Percentiles rank a stretch among this genome's conserved stretches.
These are phyloP conservation scores for Anacardium occidentale DNA, from an alignment of 345 rosid species.

Conservation along the genomic window DNA sequence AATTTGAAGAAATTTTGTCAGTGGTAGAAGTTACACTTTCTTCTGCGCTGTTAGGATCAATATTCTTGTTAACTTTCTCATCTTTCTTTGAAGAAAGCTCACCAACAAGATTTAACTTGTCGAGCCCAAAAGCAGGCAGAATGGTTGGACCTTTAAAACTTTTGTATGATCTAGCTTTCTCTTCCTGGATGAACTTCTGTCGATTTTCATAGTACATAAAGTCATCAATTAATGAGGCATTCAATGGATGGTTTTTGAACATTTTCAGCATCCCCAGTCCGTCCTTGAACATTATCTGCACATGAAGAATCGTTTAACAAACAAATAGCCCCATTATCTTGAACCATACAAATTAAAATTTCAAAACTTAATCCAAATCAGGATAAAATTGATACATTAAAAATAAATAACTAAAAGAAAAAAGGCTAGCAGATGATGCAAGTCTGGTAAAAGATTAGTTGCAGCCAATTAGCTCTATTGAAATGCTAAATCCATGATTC, in stretches of 20 bases:
- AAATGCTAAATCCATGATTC: not conserved
- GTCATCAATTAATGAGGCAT: slow-evolving; percentile 80
- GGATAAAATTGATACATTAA: too few relatives aligned
- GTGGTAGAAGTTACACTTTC: slow-evolving; percentile 18
- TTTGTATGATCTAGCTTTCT: slow-evolving; percentile 52
- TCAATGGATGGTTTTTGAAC: slow-evolving; percentile 54
- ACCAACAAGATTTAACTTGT: slow-evolving; percentile 24
- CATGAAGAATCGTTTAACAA: not conserved
- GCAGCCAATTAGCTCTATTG: not conserved
- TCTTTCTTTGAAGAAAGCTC: slow-evolving; percentile 26
- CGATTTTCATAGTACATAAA: slow-evolving; percentile 81
- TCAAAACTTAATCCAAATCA: not conserved
- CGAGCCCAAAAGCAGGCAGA: slow-evolving; percentile 43
- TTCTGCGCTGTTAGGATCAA: slow-evolving; percentile 20
- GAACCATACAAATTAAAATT: not conserved
- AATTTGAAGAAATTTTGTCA: slow-evolving; percentile 19
- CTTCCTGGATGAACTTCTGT: slow-evolving; percentile 77
- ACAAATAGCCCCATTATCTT: not conserved
- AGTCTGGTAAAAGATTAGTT: not conserved
- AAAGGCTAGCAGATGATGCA: not conserved
- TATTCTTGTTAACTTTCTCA: slow-evolving; percentile 18
- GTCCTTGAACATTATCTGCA: slow-evolving; percentile 73
- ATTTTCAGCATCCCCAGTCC: slow-evolving; percentile 79
- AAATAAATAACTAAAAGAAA: not conserved
- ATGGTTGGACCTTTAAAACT: slow-evolving; percentile 44